These are phyloP conservation scores for Amanita muscaria DNA, from an alignment of 768 basidiomycete species.

Conservation along the genomic window DNA sequence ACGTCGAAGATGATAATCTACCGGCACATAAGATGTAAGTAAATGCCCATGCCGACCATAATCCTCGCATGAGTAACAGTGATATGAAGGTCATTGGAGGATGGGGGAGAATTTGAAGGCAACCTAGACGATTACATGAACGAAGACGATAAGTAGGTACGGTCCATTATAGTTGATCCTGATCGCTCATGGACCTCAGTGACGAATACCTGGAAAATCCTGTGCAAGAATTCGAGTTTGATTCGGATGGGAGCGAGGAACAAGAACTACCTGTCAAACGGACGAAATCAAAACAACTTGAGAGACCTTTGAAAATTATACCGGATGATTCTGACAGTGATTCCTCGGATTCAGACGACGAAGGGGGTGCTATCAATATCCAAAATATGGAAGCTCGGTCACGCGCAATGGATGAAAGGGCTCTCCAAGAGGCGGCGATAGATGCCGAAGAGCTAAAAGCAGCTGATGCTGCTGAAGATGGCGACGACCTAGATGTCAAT, in stretches of 20 bases:
- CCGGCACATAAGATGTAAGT: slow-evolving; percentile 34
- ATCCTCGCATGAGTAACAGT: too few species aligned
- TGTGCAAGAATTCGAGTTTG: slow-evolving; percentile 55
- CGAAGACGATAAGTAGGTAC: slow-evolving; percentile 35
- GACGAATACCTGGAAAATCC: slow-evolving; percentile 43
- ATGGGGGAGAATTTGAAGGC: slow-evolving; percentile 28
- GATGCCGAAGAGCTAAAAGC: slow-evolving; percentile 58
- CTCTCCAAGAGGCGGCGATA: slow-evolving; percentile 58
- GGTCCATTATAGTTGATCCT: not conserved
- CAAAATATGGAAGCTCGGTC: slow-evolving; percentile 79
- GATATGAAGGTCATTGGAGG: too few species aligned
- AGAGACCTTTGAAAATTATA: slow-evolving; percentile 39
- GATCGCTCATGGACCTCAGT: slow-evolving; percentile 19
- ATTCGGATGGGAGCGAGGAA: slow-evolving; percentile 54
- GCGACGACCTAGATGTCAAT: slow-evolving; percentile 29
- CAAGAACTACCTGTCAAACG: slow-evolving; percentile 29
- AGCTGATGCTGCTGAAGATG: slow-evolving; percentile 36
- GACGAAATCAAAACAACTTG: slow-evolving; percentile 46
- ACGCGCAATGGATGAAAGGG: slow-evolving; percentile 62
- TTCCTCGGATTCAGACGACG: slow-evolving; percentile 36
- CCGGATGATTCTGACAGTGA: slow-evolving; percentile 30
- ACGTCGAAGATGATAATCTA: slow-evolving; percentile 43
- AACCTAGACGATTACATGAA: slow-evolving; percentile 44
- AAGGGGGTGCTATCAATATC: slow-evolving; percentile 53
- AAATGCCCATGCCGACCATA: not conserved